These are phyloP conservation scores for Primulina huaijiensis DNA, from an alignment of 257 asterid genomes.

Conservation along the genomic window DNA sequence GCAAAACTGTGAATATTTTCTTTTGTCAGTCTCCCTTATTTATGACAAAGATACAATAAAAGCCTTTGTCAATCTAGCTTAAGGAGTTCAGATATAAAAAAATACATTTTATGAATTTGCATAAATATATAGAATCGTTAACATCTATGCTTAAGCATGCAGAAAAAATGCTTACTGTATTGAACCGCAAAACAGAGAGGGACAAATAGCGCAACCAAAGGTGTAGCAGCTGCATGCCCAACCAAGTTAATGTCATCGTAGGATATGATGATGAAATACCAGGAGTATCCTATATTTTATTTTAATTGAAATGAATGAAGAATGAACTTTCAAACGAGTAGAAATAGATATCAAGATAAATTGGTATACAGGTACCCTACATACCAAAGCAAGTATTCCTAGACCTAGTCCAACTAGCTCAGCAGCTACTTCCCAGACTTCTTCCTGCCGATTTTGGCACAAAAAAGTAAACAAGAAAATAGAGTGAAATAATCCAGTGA, in stretches of 20 bases:
- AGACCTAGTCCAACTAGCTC: conserved; percentile 88
- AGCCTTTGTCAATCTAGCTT: background rate
- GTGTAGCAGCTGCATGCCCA: conserved; percentile 70
- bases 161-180: conserved; percentile 54
- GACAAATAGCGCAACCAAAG: conserved; percentile 92
- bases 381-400: conserved; percentile 83
- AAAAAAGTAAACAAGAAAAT: conserved; percentile 12
- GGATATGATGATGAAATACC: conserved; percentile 68
- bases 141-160: conserved; percentile 5
- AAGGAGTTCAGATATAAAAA: conserved; percentile 6
- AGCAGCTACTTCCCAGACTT: conserved; percentile 99
- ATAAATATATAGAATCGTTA: background rate
- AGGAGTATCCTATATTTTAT: conserved; percentile 66
- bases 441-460: conserved; percentile 59
- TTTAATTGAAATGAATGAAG: conserved; percentile 38
- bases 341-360: conserved; percentile 21
- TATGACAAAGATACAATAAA: background rate
- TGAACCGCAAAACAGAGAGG: conserved; percentile 76
- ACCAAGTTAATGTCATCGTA: conserved; percentile 63
- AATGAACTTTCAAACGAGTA: conserved; percentile 22
- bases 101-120: background rate
- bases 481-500: conserved; percentile 21
- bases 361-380: conserved; percentile 20
- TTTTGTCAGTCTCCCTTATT: conserved; percentile 2
- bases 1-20: background rate